These are phyloP conservation scores for Pseudocercospora vitis DNA, from an alignment of 2,329 filamentous ascomycete genomes.

Conservation along the genomic window DNA sequence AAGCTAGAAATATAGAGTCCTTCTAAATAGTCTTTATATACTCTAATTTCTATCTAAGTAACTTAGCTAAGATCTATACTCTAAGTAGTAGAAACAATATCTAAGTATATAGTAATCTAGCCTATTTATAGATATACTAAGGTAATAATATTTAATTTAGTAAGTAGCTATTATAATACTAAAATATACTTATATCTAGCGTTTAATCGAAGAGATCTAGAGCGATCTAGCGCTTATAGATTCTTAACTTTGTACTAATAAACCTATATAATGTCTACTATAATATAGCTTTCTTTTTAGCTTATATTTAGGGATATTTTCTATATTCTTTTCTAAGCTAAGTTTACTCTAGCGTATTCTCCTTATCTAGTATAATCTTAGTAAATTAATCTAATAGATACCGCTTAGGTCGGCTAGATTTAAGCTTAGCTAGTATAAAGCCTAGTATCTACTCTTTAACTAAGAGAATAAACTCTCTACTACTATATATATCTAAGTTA, in stretches of 20 bases:
- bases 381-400: not conserved
- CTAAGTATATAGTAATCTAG: not conserved
- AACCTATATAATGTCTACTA: not conserved
- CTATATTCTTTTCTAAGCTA: not conserved
- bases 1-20: not conserved
- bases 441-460: not conserved
- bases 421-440: not conserved
- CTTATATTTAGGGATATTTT: not conserved
- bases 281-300: not conserved
- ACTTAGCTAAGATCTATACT: not conserved
- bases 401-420: not conserved
- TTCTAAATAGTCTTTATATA: not conserved
- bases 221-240: not conserved
- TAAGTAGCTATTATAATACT: not conserved
- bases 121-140: not conserved
- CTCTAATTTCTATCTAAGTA: too few relatives aligned
- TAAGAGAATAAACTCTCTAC: not conserved
- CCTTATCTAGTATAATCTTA: not conserved
- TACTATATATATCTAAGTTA: not conserved
- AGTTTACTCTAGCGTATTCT: not conserved
- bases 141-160: not conserved
- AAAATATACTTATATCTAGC: not conserved
- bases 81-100: not conserved
- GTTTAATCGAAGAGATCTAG: not conserved
- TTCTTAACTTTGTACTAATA: not conserved